Percentiles rank a stretch among this genome's conserved stretches.
Evolutionary conservation across 768 basidiomycete genomes (phyloP).

Genomic region (Tricholoma sp.): DNA sequence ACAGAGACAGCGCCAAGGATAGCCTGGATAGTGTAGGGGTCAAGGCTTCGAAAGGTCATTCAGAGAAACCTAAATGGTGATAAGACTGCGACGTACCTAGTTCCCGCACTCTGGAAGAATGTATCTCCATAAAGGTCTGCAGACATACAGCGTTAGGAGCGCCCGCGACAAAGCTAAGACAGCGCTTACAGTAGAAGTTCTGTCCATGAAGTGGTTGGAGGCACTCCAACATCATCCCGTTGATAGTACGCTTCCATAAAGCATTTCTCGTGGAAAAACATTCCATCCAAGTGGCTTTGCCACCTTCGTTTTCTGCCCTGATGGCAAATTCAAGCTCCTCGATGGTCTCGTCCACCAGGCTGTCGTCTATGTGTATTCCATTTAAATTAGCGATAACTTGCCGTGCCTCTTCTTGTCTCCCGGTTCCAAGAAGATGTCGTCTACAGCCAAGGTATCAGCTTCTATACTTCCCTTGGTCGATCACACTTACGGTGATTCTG

Average conservation of each 20-base stretch:
- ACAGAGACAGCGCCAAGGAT: constrained; percentile 73
- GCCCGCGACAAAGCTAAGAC: neutral
- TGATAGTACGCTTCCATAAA: constrained; percentile 72
- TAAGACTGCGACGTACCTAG: constrained; percentile 34
- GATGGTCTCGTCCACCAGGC: constrained; percentile 52
- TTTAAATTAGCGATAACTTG: constrained; percentile 64
- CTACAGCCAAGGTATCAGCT: constrained; percentile 23
- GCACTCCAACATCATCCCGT: constrained; percentile 83
- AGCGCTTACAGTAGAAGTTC: constrained; percentile 65
- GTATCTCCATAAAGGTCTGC: constrained; percentile 78
- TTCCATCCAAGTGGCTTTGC: constrained; percentile 74
- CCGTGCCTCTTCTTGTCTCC: constrained; percentile 49
- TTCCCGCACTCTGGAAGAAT: constrained; percentile 74
- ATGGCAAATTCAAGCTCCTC: constrained; percentile 66
- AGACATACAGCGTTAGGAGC: neutral
- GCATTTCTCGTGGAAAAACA: too few species aligned
- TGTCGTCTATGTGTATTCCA: constrained; percentile 52
- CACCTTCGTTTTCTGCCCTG: constrained; percentile 71
- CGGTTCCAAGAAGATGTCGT: constrained; percentile 64
- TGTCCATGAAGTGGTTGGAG: constrained; percentile 79
- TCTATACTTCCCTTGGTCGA: neutral
- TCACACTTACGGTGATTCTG: constrained; percentile 65
- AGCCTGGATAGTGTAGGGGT: constrained; percentile 67
- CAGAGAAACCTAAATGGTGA: neutral
- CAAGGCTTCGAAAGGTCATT: constrained; percentile 32